Percentiles rank a stretch among this genome's conserved stretches.
These are phyloP conservation scores for Alternaria sp. DNA, from an alignment of 2,329 filamentous ascomycete species.

Conservation along the genomic window DNA sequence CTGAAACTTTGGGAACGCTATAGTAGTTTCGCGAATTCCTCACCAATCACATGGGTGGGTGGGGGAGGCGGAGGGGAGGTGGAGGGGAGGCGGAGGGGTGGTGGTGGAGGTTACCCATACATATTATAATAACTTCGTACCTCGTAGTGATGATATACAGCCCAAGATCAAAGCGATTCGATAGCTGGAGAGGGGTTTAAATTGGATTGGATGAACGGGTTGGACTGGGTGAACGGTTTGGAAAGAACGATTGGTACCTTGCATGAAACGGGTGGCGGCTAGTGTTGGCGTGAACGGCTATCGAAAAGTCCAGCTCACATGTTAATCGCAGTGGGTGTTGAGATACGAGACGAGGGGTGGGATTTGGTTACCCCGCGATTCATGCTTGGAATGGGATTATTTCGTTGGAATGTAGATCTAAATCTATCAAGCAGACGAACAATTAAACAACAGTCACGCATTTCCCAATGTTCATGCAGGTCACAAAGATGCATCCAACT, in stretches of 20 bases:
- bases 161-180: no score
- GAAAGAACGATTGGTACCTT: conserved; percentile 25
- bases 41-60: no score
- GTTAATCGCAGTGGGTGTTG: conserved; percentile 16
- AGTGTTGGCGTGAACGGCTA: conserved; percentile 22
- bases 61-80: no score
- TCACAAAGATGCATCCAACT: not conserved
- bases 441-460: no score
- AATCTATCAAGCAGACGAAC: not conserved
- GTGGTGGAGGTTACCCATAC: no score
- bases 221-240: no score
- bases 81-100: no score
- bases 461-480: not conserved
- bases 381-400: not conserved
- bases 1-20: not conserved
- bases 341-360: not conserved
- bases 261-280: conserved; percentile 21
- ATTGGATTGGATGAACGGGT: no score
- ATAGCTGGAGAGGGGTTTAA: no score
- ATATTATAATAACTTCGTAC: no score
- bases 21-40: not conserved
- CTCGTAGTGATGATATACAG: no score
- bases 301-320: conserved; percentile 20
- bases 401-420: not conserved
- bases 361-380: not conserved